Conservation (phyloP, 768 basidiomycete genomes). For the Russula vinacea region DNA sequence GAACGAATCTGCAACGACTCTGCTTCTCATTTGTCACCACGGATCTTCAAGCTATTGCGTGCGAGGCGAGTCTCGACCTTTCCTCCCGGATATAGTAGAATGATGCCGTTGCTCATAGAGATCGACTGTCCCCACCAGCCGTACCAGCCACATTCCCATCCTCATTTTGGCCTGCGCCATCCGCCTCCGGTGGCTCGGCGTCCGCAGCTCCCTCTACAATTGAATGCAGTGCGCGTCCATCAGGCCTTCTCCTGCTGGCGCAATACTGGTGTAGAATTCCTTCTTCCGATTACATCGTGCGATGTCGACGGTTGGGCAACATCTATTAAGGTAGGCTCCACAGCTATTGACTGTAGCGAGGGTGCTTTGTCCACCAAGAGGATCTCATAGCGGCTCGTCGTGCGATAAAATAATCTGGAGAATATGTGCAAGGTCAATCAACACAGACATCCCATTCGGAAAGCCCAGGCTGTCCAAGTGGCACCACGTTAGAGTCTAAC, state of each 20-base stretch:
- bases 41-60: too few relatives aligned
- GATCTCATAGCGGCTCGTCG: neutral
- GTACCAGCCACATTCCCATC: constrained; percentile 18
- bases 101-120: neutral
- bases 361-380: neutral
- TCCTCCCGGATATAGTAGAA: neutral
- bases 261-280: neutral
- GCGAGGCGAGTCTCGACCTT: too few relatives aligned
- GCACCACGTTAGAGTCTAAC: neutral
- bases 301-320: neutral
- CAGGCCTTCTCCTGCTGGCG: constrained; percentile 75
- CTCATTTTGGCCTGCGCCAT: constrained; percentile 26
- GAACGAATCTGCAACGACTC: neutral
- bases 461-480: neutral
- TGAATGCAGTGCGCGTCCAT: constrained; percentile 45
- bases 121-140: constrained; percentile 11
- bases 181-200: constrained; percentile 28
- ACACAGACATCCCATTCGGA: neutral
- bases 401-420: neutral
- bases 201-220: constrained; percentile 14
- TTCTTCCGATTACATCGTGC: neutral
- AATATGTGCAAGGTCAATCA: neutral
- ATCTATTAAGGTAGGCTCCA: neutral
- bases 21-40: too few relatives aligned
- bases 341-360: neutral